Base-by-base conservation (phyloP, 2,329 filamentous ascomycete genomes). In the Penicillium concentricum region DNA sequence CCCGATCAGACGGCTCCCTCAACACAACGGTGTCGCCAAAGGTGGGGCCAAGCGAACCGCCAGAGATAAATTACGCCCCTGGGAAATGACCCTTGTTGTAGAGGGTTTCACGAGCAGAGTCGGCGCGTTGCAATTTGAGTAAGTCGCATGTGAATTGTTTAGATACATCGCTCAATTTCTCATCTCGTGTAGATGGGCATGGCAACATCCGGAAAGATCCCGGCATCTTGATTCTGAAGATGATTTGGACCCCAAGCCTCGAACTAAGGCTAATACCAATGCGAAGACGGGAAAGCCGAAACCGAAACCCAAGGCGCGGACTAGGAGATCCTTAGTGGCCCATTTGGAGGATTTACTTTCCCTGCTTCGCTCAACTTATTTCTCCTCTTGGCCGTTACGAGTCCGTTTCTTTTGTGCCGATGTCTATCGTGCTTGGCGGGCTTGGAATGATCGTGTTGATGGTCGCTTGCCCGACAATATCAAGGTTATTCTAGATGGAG, bases 51-150 rank as follows among this genome's bases (percentile, higher is more conserved):
- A 81, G 30, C 83, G 87, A 45, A 99, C 94, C 0, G 84, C 88
- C 12, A 82, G 84, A 51, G 75, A 79, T 45, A 85, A 76, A 4
- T 76, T 92, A 59, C 83, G 91, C 41, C 94, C 94, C 0, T 97
- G 94, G 92, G 90, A 96, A 70, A 95, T 96, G 89, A 84, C 90
- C 2, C 87, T 86, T 39, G 80, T 97, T 6, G 89, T 97, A 1
- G 89, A 90, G 7, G 93, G 93, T 0, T 99, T 99, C 63, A 91
- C 90, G 0, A 93, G 89, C 63, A 88, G 88, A 67, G 85, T 93
- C 35, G 91, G 90, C 0, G 94, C 94, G 0, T 77, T 99, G 61
- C 93, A 97, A 69, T 97, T 99, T 70, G 93, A 97, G 89, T 94
- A 81, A 71, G 86, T 79, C 52, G n/a, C 22, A 22, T 15, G 30